Evolutionary conservation across 2,329 filamentous ascomycete genomes (phyloP), one percentile per base, ranked within the genome.

Genomic region (Zymoseptoria tritici): DNA sequence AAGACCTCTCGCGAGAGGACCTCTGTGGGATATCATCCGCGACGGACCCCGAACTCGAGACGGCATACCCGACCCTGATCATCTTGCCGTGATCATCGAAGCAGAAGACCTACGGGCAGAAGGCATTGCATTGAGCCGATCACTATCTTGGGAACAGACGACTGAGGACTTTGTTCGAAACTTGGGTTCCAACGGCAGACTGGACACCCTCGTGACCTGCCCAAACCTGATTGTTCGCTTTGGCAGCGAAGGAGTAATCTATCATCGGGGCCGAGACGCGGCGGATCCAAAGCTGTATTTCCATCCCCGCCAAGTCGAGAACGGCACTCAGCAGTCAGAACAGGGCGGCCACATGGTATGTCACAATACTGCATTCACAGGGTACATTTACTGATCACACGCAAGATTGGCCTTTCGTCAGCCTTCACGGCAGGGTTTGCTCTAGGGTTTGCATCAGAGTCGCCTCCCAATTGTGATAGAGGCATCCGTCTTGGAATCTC

Each of bases 141-240:
- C 67, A 9, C 55, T 73, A 53, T 72, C 69, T 7, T 73, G 71
- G 71, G 71, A 73, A 58, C 62, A 67, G 16, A 71, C 69, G 5
- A 67, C 69, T 1, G 71, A 73, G 50, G 71, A 73, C 57, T 73
- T 73, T 52, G 70, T 73, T 13, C 68, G 70, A 2, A 71, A 72
- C 55, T 63, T 73, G 20, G 71, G 71, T 6, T 70, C 68, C 5
- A 71, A 73, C 64, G 71, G 71, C 4, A 61, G 68, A 24, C 64
- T 73, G 9, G 71, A 73, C 49, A 73, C 71, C 4, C 64, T 73
- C 6, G 71, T 72, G 8, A 73, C 71, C 36, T 73, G 71, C 59
- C 71, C 71, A 1, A 73, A 73, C 52, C 60, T 73, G 9, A 70
- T 73, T 22, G 70, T 73, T 8, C 62, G 71, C n/a, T 73, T 73